Conservation (phyloP, 441 rosid species). For the Adansonia grandidieri region DNA sequence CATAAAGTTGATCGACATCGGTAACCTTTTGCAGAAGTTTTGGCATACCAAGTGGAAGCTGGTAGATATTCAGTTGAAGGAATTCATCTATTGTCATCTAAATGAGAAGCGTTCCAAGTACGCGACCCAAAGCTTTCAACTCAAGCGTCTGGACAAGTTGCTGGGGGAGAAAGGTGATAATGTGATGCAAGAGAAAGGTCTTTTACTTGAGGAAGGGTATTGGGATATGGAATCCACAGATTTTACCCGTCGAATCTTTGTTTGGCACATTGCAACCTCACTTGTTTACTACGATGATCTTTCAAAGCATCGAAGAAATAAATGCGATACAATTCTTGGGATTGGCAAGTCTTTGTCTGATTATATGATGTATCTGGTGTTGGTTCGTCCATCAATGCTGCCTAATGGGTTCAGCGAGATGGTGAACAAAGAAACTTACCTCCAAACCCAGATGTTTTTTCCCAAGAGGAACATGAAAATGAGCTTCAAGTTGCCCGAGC, state of each 20-base stretch:
- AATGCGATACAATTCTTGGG: too few species aligned
- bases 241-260: conserved; percentile 5
- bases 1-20: not conserved
- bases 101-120: conserved; percentile 16
- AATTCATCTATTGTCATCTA: conserved; percentile 33
- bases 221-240: conserved; percentile 6
- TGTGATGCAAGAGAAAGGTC: not conserved
- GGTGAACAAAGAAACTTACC: conserved; percentile 22
- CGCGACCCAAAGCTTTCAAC: not conserved
- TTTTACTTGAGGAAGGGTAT: not conserved
- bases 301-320: not conserved
- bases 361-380: conserved; percentile 28
- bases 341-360: conserved; percentile 23
- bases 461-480: too few species aligned
- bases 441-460: not conserved
- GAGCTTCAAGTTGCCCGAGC: not conserved
- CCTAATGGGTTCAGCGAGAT: conserved; percentile 32
- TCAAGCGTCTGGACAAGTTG: not conserved
- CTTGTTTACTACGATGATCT: conserved; percentile 22
- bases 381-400: conserved; percentile 26
- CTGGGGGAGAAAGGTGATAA: not conserved
- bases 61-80: conserved; percentile 28
- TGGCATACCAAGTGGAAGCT: conserved; percentile 6
- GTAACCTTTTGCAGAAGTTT: not conserved
- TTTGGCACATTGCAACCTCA: conserved; percentile 30